Evolutionary conservation across 2,329 filamentous ascomycete genomes (phyloP).

Genomic region (Leptosphaerulina australis): DNA sequence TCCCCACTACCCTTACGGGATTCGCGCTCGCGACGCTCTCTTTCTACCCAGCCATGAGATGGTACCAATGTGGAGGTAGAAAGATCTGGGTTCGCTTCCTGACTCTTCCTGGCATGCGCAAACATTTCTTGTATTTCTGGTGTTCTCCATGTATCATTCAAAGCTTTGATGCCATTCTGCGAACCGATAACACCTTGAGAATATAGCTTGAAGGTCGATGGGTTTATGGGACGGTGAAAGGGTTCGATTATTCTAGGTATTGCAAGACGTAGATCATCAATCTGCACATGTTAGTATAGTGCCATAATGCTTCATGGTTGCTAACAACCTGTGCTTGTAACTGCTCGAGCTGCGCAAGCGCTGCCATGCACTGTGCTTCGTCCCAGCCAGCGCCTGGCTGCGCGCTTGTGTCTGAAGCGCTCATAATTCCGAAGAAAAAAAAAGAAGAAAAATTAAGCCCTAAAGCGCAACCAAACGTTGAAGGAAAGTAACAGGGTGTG

Average conservation of each 20-base stretch:
- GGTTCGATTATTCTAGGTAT: conserved; percentile 53
- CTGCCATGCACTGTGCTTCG: conserved; percentile 49
- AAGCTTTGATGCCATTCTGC: conserved; percentile 45
- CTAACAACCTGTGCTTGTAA: conserved; percentile 51
- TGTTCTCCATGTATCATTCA: conserved; percentile 48
- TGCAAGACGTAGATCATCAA: conserved; percentile 51
- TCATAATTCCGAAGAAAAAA: conserved; percentile 22
- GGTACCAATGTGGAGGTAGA: conserved; percentile 41
- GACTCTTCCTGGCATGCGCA: conserved; percentile 45
- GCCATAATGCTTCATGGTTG: neutral
- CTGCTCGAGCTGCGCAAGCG: conserved; percentile 53
- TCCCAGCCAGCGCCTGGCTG: conserved; percentile 42
- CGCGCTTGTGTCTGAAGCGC: conserved; percentile 17
- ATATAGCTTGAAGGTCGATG: conserved; percentile 48
- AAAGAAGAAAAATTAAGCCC: neutral
- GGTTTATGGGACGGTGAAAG: conserved; percentile 38
- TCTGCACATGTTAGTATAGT: conserved; percentile 34
- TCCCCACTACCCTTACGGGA: conserved; percentile 16
- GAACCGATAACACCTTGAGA: conserved; percentile 47
- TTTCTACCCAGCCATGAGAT: conserved; percentile 50
- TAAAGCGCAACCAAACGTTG: no score
- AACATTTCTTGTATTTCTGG: conserved; percentile 46
- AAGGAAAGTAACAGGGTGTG: neutral
- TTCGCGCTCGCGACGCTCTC: conserved; percentile 30
- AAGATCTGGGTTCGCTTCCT: conserved; percentile 46